phyloP scores from a whole-genome alignment of 179 eudicot species.

The Carnegiea gigantea region DNA sequence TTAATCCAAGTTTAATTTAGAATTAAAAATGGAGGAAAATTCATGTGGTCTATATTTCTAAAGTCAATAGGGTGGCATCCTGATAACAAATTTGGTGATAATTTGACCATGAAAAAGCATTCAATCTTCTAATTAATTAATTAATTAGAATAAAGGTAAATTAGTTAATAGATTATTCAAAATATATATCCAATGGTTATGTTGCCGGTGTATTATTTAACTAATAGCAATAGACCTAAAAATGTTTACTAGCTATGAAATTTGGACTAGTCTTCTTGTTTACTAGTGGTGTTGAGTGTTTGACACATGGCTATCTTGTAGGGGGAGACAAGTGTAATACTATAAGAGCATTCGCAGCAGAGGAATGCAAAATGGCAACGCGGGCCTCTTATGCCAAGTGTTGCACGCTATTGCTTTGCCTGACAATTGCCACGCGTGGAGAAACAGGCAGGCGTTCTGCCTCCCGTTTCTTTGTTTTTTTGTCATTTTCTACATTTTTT shows the following conservation, averaged over 20 bases:
- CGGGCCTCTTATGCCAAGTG: no score
- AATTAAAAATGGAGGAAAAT: not conserved
- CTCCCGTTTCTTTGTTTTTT: no score
- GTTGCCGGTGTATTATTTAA: not conserved
- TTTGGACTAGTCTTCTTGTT: not conserved
- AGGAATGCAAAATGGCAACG: no score
- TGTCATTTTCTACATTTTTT: no score
- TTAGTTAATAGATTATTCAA: not conserved
- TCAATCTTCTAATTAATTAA: not conserved
- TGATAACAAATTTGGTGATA: slow-evolving; percentile 14
- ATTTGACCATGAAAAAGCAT: slow-evolving; percentile 14
- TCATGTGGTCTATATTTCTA: not conserved
- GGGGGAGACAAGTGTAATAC: not conserved
- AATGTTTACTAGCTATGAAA: not conserved
- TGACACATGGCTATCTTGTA: not conserved
- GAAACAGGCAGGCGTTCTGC: no score
- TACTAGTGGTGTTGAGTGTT: not conserved
- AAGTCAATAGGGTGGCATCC: slow-evolving; percentile 26
- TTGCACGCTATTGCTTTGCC: no score
- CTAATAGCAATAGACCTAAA: not conserved
- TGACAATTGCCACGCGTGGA: no score
- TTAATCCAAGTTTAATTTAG: not conserved
- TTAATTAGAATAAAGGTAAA: not conserved
- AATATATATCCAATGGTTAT: not conserved
- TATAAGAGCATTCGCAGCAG: no score